phyloP scores from a whole-genome alignment of 108 stramenopile genomes.

The Cylindrotheca fusiformis region DNA sequence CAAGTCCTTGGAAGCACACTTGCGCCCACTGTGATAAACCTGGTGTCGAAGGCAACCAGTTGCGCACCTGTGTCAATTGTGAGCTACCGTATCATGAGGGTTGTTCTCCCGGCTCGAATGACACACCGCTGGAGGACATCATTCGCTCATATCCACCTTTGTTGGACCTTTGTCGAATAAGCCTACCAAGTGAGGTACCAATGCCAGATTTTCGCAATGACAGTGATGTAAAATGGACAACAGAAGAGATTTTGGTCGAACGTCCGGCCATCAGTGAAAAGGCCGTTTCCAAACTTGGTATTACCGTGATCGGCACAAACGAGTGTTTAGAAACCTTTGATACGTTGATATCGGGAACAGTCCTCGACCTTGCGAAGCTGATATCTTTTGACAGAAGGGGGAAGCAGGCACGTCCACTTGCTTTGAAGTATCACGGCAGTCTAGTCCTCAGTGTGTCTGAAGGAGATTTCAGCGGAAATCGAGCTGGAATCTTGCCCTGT shows the following conservation, averaged over 20 bases:
- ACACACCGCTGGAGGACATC: slow-evolving; percentile 1
- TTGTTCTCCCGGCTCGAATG: neutral
- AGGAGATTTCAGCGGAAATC: slow-evolving; percentile 3
- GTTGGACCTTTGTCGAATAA: slow-evolving; percentile 4
- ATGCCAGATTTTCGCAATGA: slow-evolving; percentile 17
- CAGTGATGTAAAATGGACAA: neutral
- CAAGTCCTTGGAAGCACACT: slow-evolving; percentile 18
- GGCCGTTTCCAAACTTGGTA: slow-evolving; percentile 1
- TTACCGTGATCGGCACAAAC: slow-evolving; percentile 7
- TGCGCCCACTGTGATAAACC: slow-evolving; percentile 9
- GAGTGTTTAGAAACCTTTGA: slow-evolving; percentile 15
- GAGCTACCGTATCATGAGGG: slow-evolving; percentile 12
- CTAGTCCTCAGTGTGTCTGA: slow-evolving; percentile 3
- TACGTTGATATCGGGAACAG: slow-evolving; percentile 2
- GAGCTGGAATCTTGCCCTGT: slow-evolving; percentile 15
- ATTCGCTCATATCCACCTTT: slow-evolving; percentile 9
- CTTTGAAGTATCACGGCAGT: neutral
- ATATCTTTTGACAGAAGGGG: neutral
- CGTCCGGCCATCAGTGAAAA: slow-evolving; percentile 5
- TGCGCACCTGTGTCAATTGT: slow-evolving; percentile 19
- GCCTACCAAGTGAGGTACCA: neutral
- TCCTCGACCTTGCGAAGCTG: slow-evolving; percentile 8
- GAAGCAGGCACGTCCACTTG: slow-evolving; percentile 1
- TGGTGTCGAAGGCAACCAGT: neutral
- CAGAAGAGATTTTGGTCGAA: slow-evolving; percentile 6